Evolutionary conservation across 768 basidiomycete species (phyloP).

Genomic region (Xanthoconium purpureum): DNA sequence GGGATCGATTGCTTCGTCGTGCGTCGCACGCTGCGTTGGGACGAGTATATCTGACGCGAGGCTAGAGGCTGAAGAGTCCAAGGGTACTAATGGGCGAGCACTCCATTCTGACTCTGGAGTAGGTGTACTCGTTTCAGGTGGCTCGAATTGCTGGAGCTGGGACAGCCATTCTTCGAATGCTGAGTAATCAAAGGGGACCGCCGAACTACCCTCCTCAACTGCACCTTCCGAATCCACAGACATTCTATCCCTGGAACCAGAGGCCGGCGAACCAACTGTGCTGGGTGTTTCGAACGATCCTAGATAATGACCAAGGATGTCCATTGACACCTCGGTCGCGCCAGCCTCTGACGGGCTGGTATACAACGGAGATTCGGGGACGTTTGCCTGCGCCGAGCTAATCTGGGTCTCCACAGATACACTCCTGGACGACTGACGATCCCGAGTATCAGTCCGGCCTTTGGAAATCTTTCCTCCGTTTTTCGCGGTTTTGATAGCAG

Average conservation of each 20-base stretch:
- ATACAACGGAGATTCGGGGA: background rate
- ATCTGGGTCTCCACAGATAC: constrained; percentile 17
- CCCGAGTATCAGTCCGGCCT: constrained; percentile 33
- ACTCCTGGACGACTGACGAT: constrained; percentile 32
- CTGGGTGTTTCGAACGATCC: constrained; percentile 35
- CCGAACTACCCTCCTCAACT: constrained; percentile 8
- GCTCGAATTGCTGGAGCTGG: constrained; percentile 45
- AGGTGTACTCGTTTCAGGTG: constrained; percentile 12
- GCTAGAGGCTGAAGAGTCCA: background rate
- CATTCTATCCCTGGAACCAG: constrained; percentile 7
- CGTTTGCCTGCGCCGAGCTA: background rate
- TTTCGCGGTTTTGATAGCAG: constrained; percentile 46
- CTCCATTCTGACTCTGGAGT: constrained; percentile 11
- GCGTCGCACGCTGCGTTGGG: background rate
- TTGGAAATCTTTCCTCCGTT: background rate
- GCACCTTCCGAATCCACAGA: constrained; percentile 6
- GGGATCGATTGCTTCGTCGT: constrained; percentile 33
- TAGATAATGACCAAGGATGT: constrained; percentile 37
- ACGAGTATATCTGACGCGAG: background rate
- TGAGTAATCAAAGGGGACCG: constrained; percentile 33
- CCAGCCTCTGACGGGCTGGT: background rate
- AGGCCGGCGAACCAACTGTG: background rate
- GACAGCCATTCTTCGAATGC: constrained; percentile 51
- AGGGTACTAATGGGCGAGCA: background rate
- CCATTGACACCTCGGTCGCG: background rate